Percentiles rank a stretch among this genome's conserved stretches.
These are phyloP conservation scores for Vinca minor DNA, from an alignment of 257 asterid species.

Conservation along the genomic window DNA sequence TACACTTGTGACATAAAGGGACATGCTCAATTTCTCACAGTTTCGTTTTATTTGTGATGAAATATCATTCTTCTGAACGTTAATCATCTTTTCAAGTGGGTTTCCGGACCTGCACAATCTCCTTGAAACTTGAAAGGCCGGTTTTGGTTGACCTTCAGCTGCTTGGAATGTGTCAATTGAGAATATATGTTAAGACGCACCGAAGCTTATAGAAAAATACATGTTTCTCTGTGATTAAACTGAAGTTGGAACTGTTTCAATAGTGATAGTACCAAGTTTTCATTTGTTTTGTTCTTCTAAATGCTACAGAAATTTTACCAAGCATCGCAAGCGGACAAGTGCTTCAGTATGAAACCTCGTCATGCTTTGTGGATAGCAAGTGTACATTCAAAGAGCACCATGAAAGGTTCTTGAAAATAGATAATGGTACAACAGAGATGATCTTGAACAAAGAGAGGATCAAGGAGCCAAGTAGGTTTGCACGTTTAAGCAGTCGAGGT, in stretches of 20 bases:
- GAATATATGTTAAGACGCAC: neutral
- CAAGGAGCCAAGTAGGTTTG: slow-evolving; percentile 37
- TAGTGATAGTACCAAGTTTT: neutral
- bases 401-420: slow-evolving; percentile 45
- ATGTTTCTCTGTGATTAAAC: too few relatives aligned
- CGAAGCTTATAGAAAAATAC: neutral
- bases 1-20: neutral
- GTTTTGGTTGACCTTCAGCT: neutral
- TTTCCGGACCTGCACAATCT: neutral
- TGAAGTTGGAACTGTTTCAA: too few relatives aligned
- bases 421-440: slow-evolving; percentile 32
- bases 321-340: slow-evolving; percentile 53
- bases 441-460: slow-evolving; percentile 33
- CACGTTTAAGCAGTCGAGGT: slow-evolving; percentile 35
- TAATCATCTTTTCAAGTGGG: neutral
- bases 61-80: neutral
- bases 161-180: neutral
- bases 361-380: slow-evolving; percentile 50
- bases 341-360: slow-evolving; percentile 61
- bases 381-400: slow-evolving; percentile 42
- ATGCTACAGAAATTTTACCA: slow-evolving; percentile 45
- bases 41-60: neutral
- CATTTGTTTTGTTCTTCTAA: neutral
- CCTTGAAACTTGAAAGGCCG: neutral
- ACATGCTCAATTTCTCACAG: too few relatives aligned